Base-by-base conservation (phyloP, 306 rosid species). In the Citrullus mucosospermus region DNA sequence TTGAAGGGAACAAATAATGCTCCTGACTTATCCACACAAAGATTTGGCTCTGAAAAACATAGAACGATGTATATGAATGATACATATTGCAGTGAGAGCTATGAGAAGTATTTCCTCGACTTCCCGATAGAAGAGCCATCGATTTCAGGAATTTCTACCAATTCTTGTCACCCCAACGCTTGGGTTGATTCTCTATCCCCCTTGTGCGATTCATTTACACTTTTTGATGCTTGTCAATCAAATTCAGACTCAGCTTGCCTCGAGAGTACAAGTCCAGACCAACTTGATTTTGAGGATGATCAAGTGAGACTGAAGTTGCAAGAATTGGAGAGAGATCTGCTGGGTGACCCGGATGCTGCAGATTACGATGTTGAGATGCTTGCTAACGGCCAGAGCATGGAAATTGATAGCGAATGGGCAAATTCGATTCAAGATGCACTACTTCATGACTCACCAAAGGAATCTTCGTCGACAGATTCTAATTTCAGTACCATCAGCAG, bases 301-400 rank as follows among this genome's bases (percentile, higher is more conserved):
- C 81, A 71, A 82, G 87, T 92, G 97, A 92, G 87, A 86, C 78
- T 81, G 82, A 95, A 89, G 83, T 90, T 95, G 71, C 92, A 87
- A 82, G 97, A 92, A 85, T 67, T 92, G 84, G 99, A 95, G 88
- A 92, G 93, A 80, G 91, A 88, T 75, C 88, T 95, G 78, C 92
- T 95, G 60, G 89, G 85, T 61, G 97, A 92, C 41, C 85, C 88
- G 15, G 93, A 88, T 36, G 87, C 70, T 36, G 91, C 85, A 65
- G 86, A 83, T 9, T 91, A 86, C 12, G 96, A 81, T 8, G 88
- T 51, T 1, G 78, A 51, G 44, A 73, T 73, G 62, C 36, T 73
- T 32, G 48, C 48, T 2, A 73, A 84, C 70, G 79, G 71, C 63
- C 92, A 84, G 73, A 84, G 85, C 90, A 90, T 91, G 99, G 97